Conservation (phyloP, 768 basidiomycete species). For the Kondoa subrosea region DNA sequence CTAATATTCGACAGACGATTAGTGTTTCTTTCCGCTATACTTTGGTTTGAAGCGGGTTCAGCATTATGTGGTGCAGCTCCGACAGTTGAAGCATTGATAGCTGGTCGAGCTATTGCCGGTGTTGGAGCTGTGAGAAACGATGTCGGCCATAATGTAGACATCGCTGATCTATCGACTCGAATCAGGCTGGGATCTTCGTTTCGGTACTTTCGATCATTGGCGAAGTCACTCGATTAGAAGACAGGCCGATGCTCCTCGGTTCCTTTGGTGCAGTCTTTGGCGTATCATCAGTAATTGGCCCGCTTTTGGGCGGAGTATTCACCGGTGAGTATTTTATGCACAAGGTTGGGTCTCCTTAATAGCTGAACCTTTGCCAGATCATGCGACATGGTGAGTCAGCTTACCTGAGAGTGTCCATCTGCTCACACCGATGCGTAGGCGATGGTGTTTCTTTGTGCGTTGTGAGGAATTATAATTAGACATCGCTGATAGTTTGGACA, state of each 20-base stretch:
- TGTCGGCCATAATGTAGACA: too few relatives aligned
- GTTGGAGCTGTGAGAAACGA: slow-evolving; percentile 31
- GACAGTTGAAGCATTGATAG: slow-evolving; percentile 31
- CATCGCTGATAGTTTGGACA: not conserved
- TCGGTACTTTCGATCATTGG: slow-evolving; percentile 3
- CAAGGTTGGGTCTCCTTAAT: not conserved
- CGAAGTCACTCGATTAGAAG: slow-evolving; percentile 18
- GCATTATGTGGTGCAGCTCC: slow-evolving; percentile 36
- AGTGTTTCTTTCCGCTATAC: slow-evolving; percentile 22
- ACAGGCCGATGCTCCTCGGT: slow-evolving; percentile 33
- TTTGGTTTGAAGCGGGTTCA: slow-evolving; percentile 33
- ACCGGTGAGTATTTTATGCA: not conserved
- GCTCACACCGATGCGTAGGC: slow-evolving; percentile 51
- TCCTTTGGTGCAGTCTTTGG: slow-evolving; percentile 36
- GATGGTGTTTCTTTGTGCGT: slow-evolving; percentile 34
- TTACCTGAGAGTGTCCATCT: too few relatives aligned
- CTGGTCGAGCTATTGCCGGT: slow-evolving; percentile 39
- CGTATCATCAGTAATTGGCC: slow-evolving; percentile 21
- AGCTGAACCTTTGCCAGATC: not conserved
- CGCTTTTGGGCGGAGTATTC: not conserved
- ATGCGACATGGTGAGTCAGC: not conserved
- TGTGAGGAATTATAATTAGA: not conserved
- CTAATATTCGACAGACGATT: slow-evolving; percentile 31
- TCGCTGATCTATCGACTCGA: too few relatives aligned
- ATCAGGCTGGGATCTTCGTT: slow-evolving; percentile 35